These are phyloP conservation scores for Backusella tuberculispora DNA, from an alignment of 192 early-diverging fungal genomes.

Conservation along the genomic window DNA sequence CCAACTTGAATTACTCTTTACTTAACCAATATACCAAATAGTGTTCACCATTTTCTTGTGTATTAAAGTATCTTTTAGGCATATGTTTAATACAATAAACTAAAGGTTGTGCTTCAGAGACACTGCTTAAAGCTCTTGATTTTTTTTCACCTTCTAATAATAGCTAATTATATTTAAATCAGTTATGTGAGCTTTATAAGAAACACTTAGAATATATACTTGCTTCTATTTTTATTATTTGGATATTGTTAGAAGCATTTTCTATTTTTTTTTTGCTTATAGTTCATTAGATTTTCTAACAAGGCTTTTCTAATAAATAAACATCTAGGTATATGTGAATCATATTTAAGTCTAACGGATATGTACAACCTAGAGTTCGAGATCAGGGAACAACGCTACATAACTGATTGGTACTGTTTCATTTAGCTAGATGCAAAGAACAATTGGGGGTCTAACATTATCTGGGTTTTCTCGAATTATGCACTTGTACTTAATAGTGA, in stretches of 20 bases:
- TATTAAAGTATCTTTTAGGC: too few relatives aligned
- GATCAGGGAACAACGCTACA: not conserved
- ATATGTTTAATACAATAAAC: too few relatives aligned
- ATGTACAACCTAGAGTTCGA: not conserved
- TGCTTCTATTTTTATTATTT: not conserved
- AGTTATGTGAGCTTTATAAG: too few relatives aligned
- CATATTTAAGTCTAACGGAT: not conserved
- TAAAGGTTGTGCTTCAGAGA: too few relatives aligned
- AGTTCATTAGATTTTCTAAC: not conserved
- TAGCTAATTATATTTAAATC: not conserved
- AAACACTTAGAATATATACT: not conserved
- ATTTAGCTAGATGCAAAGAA: not conserved
- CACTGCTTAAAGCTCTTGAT: not conserved
- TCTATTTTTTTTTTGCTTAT: not conserved
- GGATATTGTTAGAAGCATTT: not conserved
- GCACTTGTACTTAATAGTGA: not conserved
- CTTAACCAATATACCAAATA: too few relatives aligned
- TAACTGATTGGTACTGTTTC: not conserved
- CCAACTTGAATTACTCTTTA: too few relatives aligned
- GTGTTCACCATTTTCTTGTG: too few relatives aligned
- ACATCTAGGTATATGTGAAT: not conserved
- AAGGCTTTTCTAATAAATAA: not conserved
- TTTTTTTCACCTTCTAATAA: not conserved
- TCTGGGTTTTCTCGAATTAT: not conserved
- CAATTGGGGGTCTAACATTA: not conserved